These are phyloP conservation scores for Solanum raphanifolium DNA, from an alignment of 257 asterid species.

Conservation along the genomic window DNA sequence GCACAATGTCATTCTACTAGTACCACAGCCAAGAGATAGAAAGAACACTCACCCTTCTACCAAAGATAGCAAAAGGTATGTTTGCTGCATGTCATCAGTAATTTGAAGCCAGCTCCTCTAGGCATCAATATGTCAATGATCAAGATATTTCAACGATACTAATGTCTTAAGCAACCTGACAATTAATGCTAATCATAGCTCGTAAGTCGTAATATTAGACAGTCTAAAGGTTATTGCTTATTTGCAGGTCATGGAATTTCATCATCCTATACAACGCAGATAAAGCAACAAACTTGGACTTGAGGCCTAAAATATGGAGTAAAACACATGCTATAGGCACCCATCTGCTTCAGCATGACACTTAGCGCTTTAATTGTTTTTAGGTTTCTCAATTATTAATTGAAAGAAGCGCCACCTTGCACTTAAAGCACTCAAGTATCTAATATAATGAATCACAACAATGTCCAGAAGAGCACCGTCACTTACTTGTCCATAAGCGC, in stretches of 20 bases:
- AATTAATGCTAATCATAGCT: neutral
- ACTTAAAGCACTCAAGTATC: neutral
- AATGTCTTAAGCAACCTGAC: neutral
- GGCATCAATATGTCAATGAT: neutral
- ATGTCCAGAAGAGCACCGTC: neutral
- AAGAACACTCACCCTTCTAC: neutral
- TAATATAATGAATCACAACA: neutral
- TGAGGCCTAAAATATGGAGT: neutral
- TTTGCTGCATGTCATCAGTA: neutral
- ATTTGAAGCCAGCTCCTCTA: neutral
- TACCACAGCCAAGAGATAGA: neutral
- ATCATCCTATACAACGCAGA: neutral
- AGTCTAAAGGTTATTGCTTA: neutral
- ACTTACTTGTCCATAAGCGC: slow-evolving; percentile 81
- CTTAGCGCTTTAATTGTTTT: neutral
- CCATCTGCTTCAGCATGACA: neutral
- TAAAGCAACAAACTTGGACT: neutral
- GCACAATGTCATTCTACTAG: neutral
- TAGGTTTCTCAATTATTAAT: neutral
- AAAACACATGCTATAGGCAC: neutral
- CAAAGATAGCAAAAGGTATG: neutral
- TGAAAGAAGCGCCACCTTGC: neutral
- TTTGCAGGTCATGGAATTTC: neutral
- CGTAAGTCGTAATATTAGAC: neutral
- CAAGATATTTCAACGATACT: neutral